A percentile compares a stretch with the other conserved stretches of the same genome.
phyloP scores from a whole-genome alignment of 2,329 filamentous ascomycete species.

The Phyllosticta citrichinensis region DNA sequence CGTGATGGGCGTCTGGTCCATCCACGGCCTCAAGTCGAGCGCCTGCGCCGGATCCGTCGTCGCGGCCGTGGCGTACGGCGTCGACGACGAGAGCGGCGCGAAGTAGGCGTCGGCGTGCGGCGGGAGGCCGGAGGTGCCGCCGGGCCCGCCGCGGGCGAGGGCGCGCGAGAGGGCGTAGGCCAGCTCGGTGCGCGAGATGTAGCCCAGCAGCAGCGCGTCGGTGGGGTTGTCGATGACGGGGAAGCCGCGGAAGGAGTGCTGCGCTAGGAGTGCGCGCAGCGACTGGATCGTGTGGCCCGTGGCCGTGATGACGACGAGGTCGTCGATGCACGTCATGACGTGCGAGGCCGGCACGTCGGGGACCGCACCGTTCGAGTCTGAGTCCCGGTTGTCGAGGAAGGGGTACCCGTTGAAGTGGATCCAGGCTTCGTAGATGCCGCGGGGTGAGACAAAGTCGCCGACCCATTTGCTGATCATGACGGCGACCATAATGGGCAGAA shows the following conservation, averaged over 20 bases:
- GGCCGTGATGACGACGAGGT: slow-evolving; percentile 78
- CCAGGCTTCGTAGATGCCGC: slow-evolving; percentile 96
- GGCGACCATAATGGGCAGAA: slow-evolving; percentile 96
- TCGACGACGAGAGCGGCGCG: slow-evolving; percentile 46
- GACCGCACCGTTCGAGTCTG: slow-evolving; percentile 46
- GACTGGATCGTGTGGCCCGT: slow-evolving; percentile 77
- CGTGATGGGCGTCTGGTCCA: slow-evolving; percentile 96
- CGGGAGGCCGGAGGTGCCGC: slow-evolving; percentile 37
- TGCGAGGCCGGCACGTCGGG: slow-evolving; percentile 79
- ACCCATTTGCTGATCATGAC: slow-evolving; percentile 99
- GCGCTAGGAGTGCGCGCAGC: slow-evolving; percentile 59
- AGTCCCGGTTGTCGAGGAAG: slow-evolving; percentile 68
- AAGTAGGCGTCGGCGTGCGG: slow-evolving; percentile 74
- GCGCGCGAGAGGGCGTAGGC: slow-evolving; percentile 68
- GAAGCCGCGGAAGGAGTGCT: slow-evolving; percentile 78
- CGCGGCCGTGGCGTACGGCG: not conserved
- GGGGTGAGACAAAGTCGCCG: slow-evolving; percentile 84
- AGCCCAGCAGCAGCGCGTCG: slow-evolving; percentile 74
- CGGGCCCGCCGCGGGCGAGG: slow-evolving; percentile 37
- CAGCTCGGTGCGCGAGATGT: slow-evolving; percentile 87
- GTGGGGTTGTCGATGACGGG: slow-evolving; percentile 74
- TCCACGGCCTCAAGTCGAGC: slow-evolving; percentile 89
- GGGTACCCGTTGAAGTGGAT: slow-evolving; percentile 94
- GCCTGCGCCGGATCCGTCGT: slow-evolving; percentile 61
- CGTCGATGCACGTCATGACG: slow-evolving; percentile 87